Evolutionary conservation across 2,329 filamentous ascomycete genomes (phyloP).

Genomic region (Trichophyton schoenleinii): DNA sequence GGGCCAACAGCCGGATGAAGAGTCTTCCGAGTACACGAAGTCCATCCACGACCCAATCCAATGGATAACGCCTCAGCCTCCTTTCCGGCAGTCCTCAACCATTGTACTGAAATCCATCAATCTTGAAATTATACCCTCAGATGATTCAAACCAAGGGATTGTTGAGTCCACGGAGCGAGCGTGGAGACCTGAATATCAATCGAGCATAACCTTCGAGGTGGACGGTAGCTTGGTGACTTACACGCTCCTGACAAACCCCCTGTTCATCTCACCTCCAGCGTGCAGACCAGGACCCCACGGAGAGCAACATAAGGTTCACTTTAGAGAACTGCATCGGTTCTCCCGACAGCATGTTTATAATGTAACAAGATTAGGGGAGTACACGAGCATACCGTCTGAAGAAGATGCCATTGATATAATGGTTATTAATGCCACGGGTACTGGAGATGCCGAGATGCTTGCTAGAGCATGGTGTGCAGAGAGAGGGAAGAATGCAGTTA

Average conservation of each 20-base stretch:
- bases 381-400: background rate
- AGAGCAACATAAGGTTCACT: background rate
- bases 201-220: background rate
- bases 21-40: background rate
- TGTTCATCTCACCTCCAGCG: background rate
- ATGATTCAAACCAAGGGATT: background rate
- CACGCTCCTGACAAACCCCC: background rate
- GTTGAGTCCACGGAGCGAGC: background rate
- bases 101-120: background rate
- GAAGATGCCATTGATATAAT: slow-evolving; percentile 4
- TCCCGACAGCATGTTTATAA: background rate
- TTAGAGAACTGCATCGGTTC: background rate
- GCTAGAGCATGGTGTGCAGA: slow-evolving; percentile 6
- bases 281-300: background rate
- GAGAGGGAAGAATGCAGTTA: slow-evolving; percentile 4
- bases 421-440: slow-evolving; percentile 7
- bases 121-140: background rate
- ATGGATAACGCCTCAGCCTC: background rate
- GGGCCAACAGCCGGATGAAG: background rate
- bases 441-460: slow-evolving; percentile 1
- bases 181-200: background rate
- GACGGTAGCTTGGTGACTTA: background rate
- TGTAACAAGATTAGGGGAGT: background rate
- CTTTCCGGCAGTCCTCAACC: background rate
- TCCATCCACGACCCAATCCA: background rate